Evolutionary conservation across 2,329 filamentous ascomycete species (phyloP).

Genomic region (Fusarium palustre): DNA sequence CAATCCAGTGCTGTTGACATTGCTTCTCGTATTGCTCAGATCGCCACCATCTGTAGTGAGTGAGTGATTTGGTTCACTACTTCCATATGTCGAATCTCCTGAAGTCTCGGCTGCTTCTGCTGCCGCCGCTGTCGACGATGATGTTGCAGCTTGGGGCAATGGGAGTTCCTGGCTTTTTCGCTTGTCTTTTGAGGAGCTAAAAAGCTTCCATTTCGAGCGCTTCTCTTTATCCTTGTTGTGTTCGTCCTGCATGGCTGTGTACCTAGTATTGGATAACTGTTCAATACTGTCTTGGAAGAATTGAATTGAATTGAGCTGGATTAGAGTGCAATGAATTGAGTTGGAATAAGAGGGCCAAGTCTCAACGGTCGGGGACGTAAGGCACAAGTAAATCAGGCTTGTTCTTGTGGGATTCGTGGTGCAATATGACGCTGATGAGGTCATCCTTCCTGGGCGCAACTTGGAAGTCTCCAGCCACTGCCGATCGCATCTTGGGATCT

Average conservation of each 20-base stretch:
- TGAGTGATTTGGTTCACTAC: slow-evolving; percentile 43
- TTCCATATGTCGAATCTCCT: slow-evolving; percentile 42
- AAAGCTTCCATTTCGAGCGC: slow-evolving; percentile 45
- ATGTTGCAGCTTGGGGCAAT: not conserved
- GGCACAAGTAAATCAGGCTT: slow-evolving; percentile 24
- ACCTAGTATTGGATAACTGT: not conserved
- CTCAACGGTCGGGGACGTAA: not conserved
- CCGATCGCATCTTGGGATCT: slow-evolving; percentile 21
- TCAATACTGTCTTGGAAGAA: not conserved
- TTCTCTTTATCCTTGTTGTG: slow-evolving; percentile 40
- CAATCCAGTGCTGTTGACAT: slow-evolving; percentile 6
- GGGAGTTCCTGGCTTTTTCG: slow-evolving; percentile 25
- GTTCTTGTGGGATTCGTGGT: slow-evolving; percentile 10
- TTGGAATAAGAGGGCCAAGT: not conserved
- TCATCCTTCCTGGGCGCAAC: slow-evolving; percentile 25
- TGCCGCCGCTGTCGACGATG: not conserved
- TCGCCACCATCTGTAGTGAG: slow-evolving; percentile 39
- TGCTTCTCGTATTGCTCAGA: slow-evolving; percentile 21
- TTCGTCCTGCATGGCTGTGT: slow-evolving; percentile 27
- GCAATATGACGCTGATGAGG: slow-evolving; percentile 32
- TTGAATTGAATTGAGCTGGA: too few relatives aligned
- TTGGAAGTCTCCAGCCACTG: slow-evolving; percentile 27
- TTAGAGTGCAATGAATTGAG: not conserved
- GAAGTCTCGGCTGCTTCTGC: slow-evolving; percentile 15
- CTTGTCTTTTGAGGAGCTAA: slow-evolving; percentile 41